A percentile compares a stretch with the other conserved stretches of the same genome.
Evolutionary conservation across 176 grass and related monocot genomes (phyloP).

Genomic region (Aegilops umbellulata): DNA sequence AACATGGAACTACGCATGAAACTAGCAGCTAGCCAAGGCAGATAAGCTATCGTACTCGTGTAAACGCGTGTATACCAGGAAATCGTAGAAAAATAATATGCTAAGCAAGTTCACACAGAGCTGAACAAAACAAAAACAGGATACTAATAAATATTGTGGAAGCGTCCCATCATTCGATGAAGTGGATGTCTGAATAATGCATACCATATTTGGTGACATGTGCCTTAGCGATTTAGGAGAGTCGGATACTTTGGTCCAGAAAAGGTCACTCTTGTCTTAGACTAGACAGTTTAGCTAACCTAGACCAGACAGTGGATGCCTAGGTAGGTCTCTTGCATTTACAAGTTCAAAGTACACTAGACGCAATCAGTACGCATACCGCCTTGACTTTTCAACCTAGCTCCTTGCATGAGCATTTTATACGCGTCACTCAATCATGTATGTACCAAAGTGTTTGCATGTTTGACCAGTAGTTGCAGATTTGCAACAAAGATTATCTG

Average conservation of each 20-base stretch:
- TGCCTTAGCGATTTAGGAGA: background rate
- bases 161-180: conserved; percentile 2
- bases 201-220: background rate
- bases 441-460: background rate
- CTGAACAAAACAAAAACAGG: background rate
- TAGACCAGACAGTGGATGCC: too few species aligned
- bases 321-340: background rate
- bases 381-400: conserved; percentile 26
- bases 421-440: background rate
- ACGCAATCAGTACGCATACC: conserved; percentile 40
- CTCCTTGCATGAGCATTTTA: too few species aligned
- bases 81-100: conserved; percentile 22
- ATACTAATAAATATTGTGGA: background rate
- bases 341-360: conserved; percentile 43
- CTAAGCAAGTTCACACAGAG: conserved; percentile 28
- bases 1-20: background rate
- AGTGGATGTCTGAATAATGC: background rate
- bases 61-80: background rate
- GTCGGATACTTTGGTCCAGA: background rate
- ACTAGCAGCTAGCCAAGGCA: background rate
- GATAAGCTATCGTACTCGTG: background rate
- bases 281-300: background rate
- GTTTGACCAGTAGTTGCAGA: background rate
- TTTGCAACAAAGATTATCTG: background rate
- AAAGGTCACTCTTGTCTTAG: conserved; percentile 51